phyloP scores from a whole-genome alignment of 2,329 filamentous ascomycete species.

The Scedosporium boydii region DNA sequence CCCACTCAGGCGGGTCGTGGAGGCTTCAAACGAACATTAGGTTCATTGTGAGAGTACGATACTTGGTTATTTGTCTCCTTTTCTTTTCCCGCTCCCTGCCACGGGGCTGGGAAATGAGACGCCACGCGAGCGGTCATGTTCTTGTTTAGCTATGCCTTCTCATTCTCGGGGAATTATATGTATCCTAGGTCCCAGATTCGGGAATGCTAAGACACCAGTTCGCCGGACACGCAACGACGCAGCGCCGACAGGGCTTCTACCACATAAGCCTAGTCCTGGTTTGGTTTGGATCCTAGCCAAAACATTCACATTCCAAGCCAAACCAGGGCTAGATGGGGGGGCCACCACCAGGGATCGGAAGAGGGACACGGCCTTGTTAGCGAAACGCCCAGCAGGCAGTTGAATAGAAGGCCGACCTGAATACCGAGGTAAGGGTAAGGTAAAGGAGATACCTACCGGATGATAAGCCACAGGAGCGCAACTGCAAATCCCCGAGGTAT shows the following conservation, averaged over 20 bases:
- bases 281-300: neutral
- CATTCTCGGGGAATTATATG: neutral
- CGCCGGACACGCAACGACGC: neutral
- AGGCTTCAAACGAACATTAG: neutral
- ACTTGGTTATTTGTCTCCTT: neutral
- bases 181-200: neutral
- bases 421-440: too few species aligned
- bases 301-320: neutral
- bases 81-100: neutral
- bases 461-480: too few species aligned
- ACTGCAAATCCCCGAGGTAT: too few species aligned
- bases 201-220: neutral
- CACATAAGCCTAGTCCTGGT: neutral
- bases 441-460: too few species aligned
- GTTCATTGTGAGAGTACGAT: too few species aligned
- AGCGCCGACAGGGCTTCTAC: neutral
- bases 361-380: too few species aligned
- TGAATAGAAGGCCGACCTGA: too few species aligned
- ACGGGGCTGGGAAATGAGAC: neutral
- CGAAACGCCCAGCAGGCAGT: too few species aligned
- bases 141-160: neutral
- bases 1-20: neutral
- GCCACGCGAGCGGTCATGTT: neutral
- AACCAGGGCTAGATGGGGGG: too few species aligned
- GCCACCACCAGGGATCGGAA: too few species aligned